Evolutionary conservation across 176 grass and related monocot species (phyloP), one percentile per base, ranked within the genome.

Genomic region (Carex parvula): DNA sequence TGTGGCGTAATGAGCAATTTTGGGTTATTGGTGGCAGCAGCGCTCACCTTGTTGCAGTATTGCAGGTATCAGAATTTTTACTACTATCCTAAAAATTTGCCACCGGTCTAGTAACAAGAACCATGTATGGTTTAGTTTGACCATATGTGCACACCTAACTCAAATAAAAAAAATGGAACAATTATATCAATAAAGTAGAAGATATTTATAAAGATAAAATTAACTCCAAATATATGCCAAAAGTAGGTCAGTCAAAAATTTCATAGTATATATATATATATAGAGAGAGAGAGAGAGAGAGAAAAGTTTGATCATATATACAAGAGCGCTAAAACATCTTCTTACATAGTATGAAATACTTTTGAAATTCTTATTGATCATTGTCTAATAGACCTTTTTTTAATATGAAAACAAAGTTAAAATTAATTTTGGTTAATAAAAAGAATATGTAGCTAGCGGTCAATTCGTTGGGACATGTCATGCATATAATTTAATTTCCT

Each of bases 1-100:
- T 82, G 81, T 88, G 86, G 86, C 86, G 86, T 11, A 88, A 88
- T 70, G 86, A 88, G 46, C 86, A 88, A 64, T 88, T 88, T 58
- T 88, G 86, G 86, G 86, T 88, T 75, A 88, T 88, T 30, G 86
- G 86, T 56, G 86, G 86, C 50, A 84, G 79, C 69, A 84, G 80
- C 56, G 81, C 86, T 75, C 86, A 88, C 81, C 60, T 84, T 20
- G 86, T 77, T 8, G 86, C 86, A 63, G 86, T 88, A 59, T 37
- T 88, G 10, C 86, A 87, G 84, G 84, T 84, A 50, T 8, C 60
- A 52, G 12, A 64, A 81, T 80, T 13, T 21, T 59, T 41, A 26
- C 8, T 35, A 37, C 21, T 13, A 37, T 58, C 77, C 70, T 21
- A 48, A 50, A 73, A 52, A 52, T n/a, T 42, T 70, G 6, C 6